Evolutionary conservation across 306 rosid species (phyloP), one percentile per base, ranked within the genome.

Genomic region (Rosa multiflora): DNA sequence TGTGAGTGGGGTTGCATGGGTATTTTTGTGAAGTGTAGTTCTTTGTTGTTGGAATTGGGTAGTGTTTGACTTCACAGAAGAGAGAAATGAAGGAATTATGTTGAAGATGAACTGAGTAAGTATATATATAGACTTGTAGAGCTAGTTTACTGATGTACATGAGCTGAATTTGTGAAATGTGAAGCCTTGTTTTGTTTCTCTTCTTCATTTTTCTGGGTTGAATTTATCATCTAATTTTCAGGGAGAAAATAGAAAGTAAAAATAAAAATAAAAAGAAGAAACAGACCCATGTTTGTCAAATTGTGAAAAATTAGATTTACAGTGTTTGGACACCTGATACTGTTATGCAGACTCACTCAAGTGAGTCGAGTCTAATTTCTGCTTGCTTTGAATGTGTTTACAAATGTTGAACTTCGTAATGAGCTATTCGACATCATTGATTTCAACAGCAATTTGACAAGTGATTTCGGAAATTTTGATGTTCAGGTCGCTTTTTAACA

Each of bases 401-500:
- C 13, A 18, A n/a, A 29, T 62, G 71, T 56, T 42, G 55, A 4
- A 9, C 7, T 74, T 23, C 6, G 18, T n/a, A 9, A 74, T 7
- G 44, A 44, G 42, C 5, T 44, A 59, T 43, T 44, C 4, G 47
- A 44, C 32, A 26, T 44, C 17, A 17, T 59, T 18, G 20, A 44
- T 43, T 26, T 59, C 11, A 8, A 15, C n/a, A 75, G 26, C 17
- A 59, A 4, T 8, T 44, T 75, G 58, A 61, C 52, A 7, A 74
- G 9, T 18, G 71, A 44, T 5, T 42, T 26, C 10, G 10, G 12
- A 21, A 58, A 21, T 61, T 42, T 23, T 39, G 3, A 12, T 76
- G 39, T 63, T 48, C 72, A 76, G 72, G 72, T 83, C 67, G 75
- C 76, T 55, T 78, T 75, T 73, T 32, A n/a, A 69, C 32, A 68